Conservation (phyloP, 2,329 filamentous ascomycete genomes). For the Dactylellina cionopaga region DNA sequence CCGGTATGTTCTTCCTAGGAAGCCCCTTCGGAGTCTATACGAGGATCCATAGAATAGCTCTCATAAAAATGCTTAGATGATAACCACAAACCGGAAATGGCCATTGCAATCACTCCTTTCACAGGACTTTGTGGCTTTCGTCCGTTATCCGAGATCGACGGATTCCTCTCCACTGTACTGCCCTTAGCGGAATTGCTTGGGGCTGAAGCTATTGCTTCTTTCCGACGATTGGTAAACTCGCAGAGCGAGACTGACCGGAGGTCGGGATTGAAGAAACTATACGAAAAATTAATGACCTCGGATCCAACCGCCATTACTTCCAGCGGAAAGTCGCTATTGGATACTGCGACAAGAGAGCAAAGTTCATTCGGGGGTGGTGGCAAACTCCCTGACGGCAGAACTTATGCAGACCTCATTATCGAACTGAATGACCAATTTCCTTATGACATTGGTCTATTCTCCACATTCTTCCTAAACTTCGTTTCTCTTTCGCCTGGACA, state of each 20-base stretch:
- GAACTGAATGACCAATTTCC: slow-evolving; percentile 87
- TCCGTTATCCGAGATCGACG: slow-evolving; percentile 82
- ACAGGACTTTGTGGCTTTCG: slow-evolving; percentile 96
- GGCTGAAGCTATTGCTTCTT: slow-evolving; percentile 69
- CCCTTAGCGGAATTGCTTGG: slow-evolving; percentile 75
- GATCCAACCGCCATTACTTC: slow-evolving; percentile 72
- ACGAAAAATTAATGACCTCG: slow-evolving; percentile 82
- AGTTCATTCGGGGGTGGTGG: slow-evolving; percentile 76
- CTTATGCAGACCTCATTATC: slow-evolving; percentile 76
- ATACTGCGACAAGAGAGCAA: slow-evolving; percentile 74
- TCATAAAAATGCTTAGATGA: slow-evolving; percentile 70
- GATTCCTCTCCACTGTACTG: slow-evolving; percentile 77
- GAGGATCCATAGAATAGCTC: too few relatives aligned
- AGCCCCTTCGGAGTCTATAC: too few relatives aligned
- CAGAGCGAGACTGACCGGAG: slow-evolving; percentile 64
- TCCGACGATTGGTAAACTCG: slow-evolving; percentile 66
- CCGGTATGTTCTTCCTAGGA: slow-evolving; percentile 62
- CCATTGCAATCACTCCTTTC: slow-evolving; percentile 94
- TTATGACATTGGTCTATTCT: slow-evolving; percentile 88
- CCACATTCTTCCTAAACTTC: slow-evolving; percentile 97
- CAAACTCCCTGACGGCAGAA: slow-evolving; percentile 63
- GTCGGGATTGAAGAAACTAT: slow-evolving; percentile 81
- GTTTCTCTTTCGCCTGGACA: slow-evolving; percentile 88
- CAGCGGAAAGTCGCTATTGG: slow-evolving; percentile 75
- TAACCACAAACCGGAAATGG: slow-evolving; percentile 99